Conservation (phyloP, 2,329 filamentous ascomycete species). For the Claviceps sp. region DNA sequence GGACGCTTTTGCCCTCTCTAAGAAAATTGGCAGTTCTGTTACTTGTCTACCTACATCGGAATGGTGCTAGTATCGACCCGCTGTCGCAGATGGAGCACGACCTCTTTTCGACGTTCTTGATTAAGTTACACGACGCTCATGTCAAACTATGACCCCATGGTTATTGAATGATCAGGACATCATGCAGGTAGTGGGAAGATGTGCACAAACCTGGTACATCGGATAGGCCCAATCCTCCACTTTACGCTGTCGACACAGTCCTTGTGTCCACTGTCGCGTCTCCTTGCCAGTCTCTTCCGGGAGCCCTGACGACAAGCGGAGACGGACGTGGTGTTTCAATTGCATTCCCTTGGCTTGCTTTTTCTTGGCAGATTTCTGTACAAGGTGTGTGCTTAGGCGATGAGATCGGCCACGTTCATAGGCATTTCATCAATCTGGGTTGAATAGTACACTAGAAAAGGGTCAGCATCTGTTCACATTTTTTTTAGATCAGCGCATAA, state of each 20-base stretch:
- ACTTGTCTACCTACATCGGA: background rate
- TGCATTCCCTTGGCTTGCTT: background rate
- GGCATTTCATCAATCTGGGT: slow-evolving; percentile 98
- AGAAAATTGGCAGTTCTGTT: background rate
- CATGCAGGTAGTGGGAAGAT: background rate
- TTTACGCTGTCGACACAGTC: background rate
- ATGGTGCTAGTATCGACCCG: background rate
- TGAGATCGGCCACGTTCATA: slow-evolving; percentile 71
- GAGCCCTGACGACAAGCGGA: background rate
- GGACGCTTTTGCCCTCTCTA: background rate
- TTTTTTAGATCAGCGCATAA: background rate
- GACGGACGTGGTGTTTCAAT: background rate
- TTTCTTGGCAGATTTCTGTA: background rate
- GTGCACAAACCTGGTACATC: slow-evolving; percentile 7
- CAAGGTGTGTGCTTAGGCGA: slow-evolving; percentile 26
- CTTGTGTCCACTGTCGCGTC: background rate
- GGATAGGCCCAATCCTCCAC: slow-evolving; percentile 10
- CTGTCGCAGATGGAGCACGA: background rate
- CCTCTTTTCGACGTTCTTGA: background rate
- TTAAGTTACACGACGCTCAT: background rate
- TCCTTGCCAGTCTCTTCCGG: background rate
- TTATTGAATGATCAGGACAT: background rate
- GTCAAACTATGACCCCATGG: slow-evolving; percentile 1
- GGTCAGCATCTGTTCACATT: slow-evolving; percentile 19
- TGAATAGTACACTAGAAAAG: slow-evolving; percentile 65